A percentile compares a stretch with the other conserved stretches of the same genome.
Conservation (phyloP, 2,329 filamentous ascomycete genomes). For the Penicillium sp. region DNA sequence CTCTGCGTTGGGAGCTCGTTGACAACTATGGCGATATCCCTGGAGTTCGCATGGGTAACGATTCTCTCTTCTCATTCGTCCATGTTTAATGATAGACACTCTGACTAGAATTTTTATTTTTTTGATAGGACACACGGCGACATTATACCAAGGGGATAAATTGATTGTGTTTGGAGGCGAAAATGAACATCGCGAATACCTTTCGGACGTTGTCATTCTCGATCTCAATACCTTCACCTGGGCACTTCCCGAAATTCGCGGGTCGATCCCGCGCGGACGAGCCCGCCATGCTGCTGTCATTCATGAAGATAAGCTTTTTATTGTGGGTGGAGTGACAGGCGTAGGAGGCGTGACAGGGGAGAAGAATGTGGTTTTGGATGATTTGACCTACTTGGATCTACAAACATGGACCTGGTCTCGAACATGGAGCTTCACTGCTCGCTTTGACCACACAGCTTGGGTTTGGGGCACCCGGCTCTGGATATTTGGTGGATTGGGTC, state of each 20-base stretch:
- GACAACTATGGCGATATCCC: slow-evolving; percentile 99
- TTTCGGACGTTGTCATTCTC: slow-evolving; percentile 94
- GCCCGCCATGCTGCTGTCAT: slow-evolving; percentile 91
- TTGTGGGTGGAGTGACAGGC: slow-evolving; percentile 92
- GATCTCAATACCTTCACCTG: slow-evolving; percentile 92
- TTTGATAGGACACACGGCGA: slow-evolving; percentile 79
- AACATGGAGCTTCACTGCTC: slow-evolving; percentile 89
- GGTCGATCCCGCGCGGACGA: slow-evolving; percentile 81
- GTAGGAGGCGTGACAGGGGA: slow-evolving; percentile 93
- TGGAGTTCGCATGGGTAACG: slow-evolving; percentile 88
- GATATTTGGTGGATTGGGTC: slow-evolving; percentile 93
- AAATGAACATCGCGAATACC: slow-evolving; percentile 93
- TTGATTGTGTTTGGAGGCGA: slow-evolving; percentile 97
- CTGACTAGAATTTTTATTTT: background rate
- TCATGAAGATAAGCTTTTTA: slow-evolving; percentile 94
- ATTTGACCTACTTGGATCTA: slow-evolving; percentile 93
- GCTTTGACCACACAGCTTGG: slow-evolving; percentile 94
- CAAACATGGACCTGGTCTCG: slow-evolving; percentile 98
- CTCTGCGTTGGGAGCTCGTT: slow-evolving; percentile 89
- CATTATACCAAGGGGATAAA: slow-evolving; percentile 89
- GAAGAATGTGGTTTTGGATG: slow-evolving; percentile 87
- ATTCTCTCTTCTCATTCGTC: slow-evolving; percentile 10
- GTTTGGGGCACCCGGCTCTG: slow-evolving; percentile 90
- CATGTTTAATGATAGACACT: background rate
- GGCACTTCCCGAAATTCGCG: slow-evolving; percentile 86